A percentile compares a stretch with the other conserved stretches of the same genome.
These are phyloP conservation scores for Nematocida sp. DNA, from an alignment of 371 early-diverging fungal genomes.

Conservation along the genomic window DNA sequence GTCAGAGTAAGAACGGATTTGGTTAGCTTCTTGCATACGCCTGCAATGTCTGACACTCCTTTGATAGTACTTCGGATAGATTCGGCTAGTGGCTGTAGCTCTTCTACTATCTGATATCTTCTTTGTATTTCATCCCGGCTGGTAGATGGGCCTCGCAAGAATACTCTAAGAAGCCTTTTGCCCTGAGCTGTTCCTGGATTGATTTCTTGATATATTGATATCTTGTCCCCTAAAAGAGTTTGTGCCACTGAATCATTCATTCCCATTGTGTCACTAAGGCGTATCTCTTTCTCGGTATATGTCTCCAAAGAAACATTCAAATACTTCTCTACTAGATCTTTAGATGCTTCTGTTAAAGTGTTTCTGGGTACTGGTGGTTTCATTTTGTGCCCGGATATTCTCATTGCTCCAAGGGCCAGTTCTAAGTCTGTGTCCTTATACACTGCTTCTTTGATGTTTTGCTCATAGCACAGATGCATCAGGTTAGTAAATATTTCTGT, in stretches of 20 bases:
- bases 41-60: constrained; percentile 55
- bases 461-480: constrained; percentile 47
- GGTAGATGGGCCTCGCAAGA: constrained; percentile 53
- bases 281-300: constrained; percentile 15
- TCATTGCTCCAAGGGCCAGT: constrained; percentile 44
- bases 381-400: constrained; percentile 10
- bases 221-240: constrained; percentile 32
- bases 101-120: constrained; percentile 54
- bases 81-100: not conserved
- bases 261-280: constrained; percentile 6
- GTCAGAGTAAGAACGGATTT: constrained; percentile 41
- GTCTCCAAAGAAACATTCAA: constrained; percentile 14
- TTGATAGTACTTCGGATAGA: constrained; percentile 8
- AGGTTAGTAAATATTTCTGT: constrained; percentile 62
- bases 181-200: constrained; percentile 60
- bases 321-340: constrained; percentile 11
- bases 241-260: constrained; percentile 17
- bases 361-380: not conserved
- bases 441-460: constrained; percentile 62
- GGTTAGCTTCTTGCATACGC: constrained; percentile 46
- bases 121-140: constrained; percentile 56
- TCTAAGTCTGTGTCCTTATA: constrained; percentile 44
- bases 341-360: not conserved
- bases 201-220: constrained; percentile 33
- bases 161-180: constrained; percentile 55